Percentiles rank a stretch among this genome's conserved stretches.
phyloP scores from a whole-genome alignment of 1,284 basidiomycete genomes.

The Ganoderma leucocontextum region DNA sequence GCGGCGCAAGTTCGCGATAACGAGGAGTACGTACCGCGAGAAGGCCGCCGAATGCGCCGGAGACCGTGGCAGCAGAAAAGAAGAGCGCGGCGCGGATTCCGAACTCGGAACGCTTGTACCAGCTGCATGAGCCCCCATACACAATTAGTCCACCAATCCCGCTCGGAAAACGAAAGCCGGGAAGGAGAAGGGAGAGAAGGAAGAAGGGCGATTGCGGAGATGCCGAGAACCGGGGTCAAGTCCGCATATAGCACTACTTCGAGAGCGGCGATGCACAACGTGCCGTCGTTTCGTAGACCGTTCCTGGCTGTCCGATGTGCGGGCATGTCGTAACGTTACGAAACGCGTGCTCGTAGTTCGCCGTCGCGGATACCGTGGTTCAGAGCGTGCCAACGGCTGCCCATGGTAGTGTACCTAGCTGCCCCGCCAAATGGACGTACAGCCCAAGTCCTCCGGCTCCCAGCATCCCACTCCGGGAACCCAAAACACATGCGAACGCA shows the following conservation, averaged over 20 bases:
- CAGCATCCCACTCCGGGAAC: neutral
- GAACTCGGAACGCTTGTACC: conserved; percentile 69
- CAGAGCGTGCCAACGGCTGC: neutral
- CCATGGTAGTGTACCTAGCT: neutral
- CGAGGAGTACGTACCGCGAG: conserved; percentile 57
- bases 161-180: neutral
- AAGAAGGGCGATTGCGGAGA: conserved; percentile 15
- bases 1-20: neutral
- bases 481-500: conserved; percentile 39
- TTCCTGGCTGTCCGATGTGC: neutral
- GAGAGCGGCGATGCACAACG: conserved; percentile 1
- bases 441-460: neutral
- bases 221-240: neutral
- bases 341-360: neutral
- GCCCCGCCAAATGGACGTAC: neutral
- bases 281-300: neutral
- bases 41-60: conserved; percentile 75
- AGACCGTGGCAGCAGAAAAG: conserved; percentile 78
- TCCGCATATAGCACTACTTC: neutral
- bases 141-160: conserved; percentile 12
- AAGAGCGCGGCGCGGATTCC: conserved; percentile 73
- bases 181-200: neutral
- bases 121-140: conserved; percentile 33
- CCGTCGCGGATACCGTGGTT: neutral
- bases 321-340: neutral